Conservation (phyloP, 148 eudicot genomes). For the Persicaria maculosa region DNA sequence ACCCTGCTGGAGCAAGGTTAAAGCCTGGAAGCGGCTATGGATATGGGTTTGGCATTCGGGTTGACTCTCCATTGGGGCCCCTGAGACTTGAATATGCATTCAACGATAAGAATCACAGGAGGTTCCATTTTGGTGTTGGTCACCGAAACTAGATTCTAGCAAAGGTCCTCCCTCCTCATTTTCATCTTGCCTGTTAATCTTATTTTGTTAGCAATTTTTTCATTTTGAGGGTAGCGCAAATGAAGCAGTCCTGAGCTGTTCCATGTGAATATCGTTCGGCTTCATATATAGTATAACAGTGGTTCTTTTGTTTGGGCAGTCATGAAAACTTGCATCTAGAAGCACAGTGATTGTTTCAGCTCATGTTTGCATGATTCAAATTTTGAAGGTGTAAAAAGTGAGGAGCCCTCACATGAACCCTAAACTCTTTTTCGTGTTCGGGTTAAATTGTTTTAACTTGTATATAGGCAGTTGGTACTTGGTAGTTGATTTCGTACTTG, state of each 20-base stretch:
- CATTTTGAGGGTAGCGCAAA: neutral
- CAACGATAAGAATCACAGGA: constrained; percentile 53
- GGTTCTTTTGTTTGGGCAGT: too few species aligned
- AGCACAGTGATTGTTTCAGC: too few species aligned
- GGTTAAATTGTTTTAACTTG: too few species aligned
- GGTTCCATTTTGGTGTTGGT: constrained; percentile 97
- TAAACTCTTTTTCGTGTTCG: too few species aligned
- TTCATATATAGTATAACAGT: neutral
- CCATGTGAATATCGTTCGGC: neutral
- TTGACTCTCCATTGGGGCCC: constrained; percentile 94
- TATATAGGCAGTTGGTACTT: too few species aligned
- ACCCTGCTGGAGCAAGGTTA: constrained; percentile 91
- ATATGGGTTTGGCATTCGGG: constrained; percentile 81
- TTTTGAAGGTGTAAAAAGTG: too few species aligned
- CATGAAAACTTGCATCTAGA: too few species aligned
- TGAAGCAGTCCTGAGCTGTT: neutral
- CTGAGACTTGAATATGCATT: constrained; percentile 93
- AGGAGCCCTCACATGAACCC: too few species aligned
- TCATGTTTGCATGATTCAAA: too few species aligned
- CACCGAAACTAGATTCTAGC: constrained; percentile 44
- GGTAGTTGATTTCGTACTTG: too few species aligned
- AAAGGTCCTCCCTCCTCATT: neutral
- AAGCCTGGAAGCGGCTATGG: constrained; percentile 98
- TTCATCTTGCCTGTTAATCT: neutral
- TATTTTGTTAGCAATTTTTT: neutral